These are phyloP conservation scores for Fusarium gaditjirri DNA, from an alignment of 2,329 filamentous ascomycete species.

Conservation along the genomic window DNA sequence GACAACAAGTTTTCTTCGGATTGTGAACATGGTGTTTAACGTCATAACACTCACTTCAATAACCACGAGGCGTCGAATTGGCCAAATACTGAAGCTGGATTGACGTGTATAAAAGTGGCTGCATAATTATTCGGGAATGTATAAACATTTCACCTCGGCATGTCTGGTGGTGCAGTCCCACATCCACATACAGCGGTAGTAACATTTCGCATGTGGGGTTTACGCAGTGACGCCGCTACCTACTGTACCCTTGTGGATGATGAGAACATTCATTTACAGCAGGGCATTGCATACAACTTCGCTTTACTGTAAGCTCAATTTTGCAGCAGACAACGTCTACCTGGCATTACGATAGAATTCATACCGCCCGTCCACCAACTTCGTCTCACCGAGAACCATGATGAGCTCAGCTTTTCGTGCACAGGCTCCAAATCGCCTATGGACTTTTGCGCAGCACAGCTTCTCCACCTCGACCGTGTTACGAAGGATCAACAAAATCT, in stretches of 20 bases:
- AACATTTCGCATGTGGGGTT: neutral
- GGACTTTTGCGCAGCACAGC: fast-evolving
- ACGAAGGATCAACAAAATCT: conserved; percentile 74
- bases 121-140: fast-evolving
- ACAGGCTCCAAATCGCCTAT: neutral
- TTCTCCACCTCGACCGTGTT: neutral
- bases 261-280: neutral
- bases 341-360: fast-evolving
- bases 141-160: neutral
- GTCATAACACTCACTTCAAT: neutral
- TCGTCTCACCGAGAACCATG: neutral
- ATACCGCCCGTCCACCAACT: too few relatives aligned
- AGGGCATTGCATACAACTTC: too few relatives aligned
- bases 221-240: neutral
- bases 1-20: neutral
- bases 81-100: fast-evolving
- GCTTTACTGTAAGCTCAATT: fast-evolving
- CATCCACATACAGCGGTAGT: neutral
- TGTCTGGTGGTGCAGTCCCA: neutral
- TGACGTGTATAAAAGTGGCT: fast-evolving
- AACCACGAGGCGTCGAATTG: fast-evolving
- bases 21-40: fast-evolving
- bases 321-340: fast-evolving
- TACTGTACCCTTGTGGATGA: neutral
- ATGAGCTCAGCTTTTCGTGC: neutral